These are phyloP conservation scores for Echinochloa phyllopogon DNA, from an alignment of 176 grass and related monocot genomes.

Conservation along the genomic window DNA sequence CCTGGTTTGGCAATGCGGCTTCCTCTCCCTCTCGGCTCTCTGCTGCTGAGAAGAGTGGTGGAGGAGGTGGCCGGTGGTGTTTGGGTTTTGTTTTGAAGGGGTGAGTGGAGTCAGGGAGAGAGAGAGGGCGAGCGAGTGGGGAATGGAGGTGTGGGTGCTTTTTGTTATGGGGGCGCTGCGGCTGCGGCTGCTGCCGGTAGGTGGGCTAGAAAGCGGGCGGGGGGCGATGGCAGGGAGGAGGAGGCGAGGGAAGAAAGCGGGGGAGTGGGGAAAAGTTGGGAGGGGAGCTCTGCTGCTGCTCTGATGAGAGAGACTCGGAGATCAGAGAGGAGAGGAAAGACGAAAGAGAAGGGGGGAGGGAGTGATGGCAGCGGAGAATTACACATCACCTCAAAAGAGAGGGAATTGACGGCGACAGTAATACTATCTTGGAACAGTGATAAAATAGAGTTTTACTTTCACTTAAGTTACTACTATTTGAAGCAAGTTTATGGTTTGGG, in stretches of 20 bases:
- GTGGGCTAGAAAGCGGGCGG: slow-evolving; percentile 60
- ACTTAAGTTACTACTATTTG: not conserved
- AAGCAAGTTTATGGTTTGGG: not conserved
- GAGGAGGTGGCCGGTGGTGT: not conserved
- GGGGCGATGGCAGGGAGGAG: slow-evolving; percentile 28
- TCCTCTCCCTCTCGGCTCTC: not conserved
- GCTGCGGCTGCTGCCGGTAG: slow-evolving; percentile 44
- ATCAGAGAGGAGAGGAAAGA: not conserved
- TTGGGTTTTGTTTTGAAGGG: not conserved
- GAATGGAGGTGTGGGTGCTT: slow-evolving; percentile 52
- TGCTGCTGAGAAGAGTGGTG: not conserved
- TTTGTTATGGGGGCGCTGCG: slow-evolving; percentile 46
- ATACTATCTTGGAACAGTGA: not conserved
- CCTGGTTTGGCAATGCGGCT: slow-evolving; percentile 50
- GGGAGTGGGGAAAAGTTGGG: slow-evolving; percentile 41
- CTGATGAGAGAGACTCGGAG: not conserved
- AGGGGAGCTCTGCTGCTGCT: slow-evolving; percentile 17
- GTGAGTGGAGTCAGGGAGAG: not conserved
- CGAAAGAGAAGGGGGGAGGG: not conserved
- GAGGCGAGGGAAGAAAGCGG: slow-evolving; percentile 42
- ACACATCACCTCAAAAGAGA: slow-evolving; percentile 40
- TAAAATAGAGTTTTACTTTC: not conserved
- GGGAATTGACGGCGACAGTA: slow-evolving; percentile 2
- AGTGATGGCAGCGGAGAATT: slow-evolving; percentile 49
- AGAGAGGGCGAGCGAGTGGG: not conserved